Evolutionary conservation across 805 yeast species (phyloP), one percentile per base, ranked within the genome.

Genomic region (Candida fluviatilis): DNA sequence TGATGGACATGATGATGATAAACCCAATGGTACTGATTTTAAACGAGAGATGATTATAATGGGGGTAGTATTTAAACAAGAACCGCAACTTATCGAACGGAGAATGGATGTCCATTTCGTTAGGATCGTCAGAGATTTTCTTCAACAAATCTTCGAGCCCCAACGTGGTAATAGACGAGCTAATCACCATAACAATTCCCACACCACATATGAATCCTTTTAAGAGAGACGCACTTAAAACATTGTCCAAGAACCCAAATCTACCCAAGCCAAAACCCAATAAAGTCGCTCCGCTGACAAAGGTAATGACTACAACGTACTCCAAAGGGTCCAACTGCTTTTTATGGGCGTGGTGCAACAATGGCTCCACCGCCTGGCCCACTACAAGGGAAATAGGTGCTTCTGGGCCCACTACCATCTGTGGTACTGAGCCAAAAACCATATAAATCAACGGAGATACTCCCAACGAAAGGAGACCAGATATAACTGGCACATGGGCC

Each of bases 231-330:
- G 64, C 69, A 42, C 63, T 57, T 28, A 68, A 53, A 3, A 68
- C 67, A 41, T 66, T 68, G 44, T 67, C 74, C 34, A 68, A 64
- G 54, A 82, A 90, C 0, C 98, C 98, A 48, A 86, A 79, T 27
- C 96, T 69, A n/a, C 84, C 70, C 12, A 90, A 56, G 0, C 96
- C 96, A 44, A 84, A 78, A 2, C 80, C 77, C 4, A 90, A 60
- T 12, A 88, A 65, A 13, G 80, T 68, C 3, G 80, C 76, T 2
- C 97, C 98, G 18, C 91, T 80, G 8, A 82, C 68, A 35, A 83
- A 82, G 0, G 95, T 74, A 15, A 91, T 69, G 11, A 82, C 75
- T 12, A 82, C 80, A 3, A 85, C 77, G 5, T 82, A 58, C 45
- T 80, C 82, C 25, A 78, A 40, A 0, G 71, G 69, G 37, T 65